phyloP scores from a whole-genome alignment of 306 rosid species.

The Vigna radiata region DNA sequence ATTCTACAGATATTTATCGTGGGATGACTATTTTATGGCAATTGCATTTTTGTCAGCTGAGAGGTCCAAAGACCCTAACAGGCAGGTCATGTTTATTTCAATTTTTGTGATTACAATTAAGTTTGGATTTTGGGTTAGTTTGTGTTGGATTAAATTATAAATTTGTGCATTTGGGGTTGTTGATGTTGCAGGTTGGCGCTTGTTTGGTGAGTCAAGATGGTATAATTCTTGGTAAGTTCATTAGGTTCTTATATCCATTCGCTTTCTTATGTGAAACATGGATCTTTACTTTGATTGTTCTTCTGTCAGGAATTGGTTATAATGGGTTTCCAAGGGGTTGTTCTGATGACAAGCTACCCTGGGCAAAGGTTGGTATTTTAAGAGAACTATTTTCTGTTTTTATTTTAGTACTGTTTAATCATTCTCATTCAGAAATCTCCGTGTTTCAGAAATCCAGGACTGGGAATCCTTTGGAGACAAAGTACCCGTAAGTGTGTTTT shows the following conservation, averaged over 20 bases:
- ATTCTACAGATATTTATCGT: constrained; percentile 67
- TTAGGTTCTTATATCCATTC: not conserved
- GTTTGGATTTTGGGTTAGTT: not conserved
- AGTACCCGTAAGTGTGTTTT: constrained; percentile 82
- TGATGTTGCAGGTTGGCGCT: constrained; percentile 79
- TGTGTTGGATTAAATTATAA: constrained; percentile 17
- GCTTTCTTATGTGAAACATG: not conserved
- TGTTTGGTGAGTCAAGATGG: constrained; percentile 90
- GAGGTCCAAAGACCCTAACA: constrained; percentile 93
- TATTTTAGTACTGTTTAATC: not conserved
- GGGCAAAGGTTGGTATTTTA: constrained; percentile 85
- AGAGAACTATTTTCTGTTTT: not conserved
- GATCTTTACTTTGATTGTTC: constrained; percentile 1
- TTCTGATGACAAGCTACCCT: constrained; percentile 89
- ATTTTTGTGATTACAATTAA: not conserved
- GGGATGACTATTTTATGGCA: constrained; percentile 99
- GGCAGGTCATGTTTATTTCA: constrained; percentile 73
- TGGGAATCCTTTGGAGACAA: constrained; percentile 88
- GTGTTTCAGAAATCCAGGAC: constrained; percentile 78
- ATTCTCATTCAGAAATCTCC: constrained; percentile 17
- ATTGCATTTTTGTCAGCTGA: constrained; percentile 96
- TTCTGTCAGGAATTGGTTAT: constrained; percentile 81
- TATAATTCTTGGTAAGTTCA: constrained; percentile 80
- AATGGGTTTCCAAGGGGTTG: constrained; percentile 99
- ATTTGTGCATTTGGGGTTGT: constrained; percentile 6